Conservation (phyloP, 2,329 filamentous ascomycete genomes). For the Talaromyces verruculosus region DNA sequence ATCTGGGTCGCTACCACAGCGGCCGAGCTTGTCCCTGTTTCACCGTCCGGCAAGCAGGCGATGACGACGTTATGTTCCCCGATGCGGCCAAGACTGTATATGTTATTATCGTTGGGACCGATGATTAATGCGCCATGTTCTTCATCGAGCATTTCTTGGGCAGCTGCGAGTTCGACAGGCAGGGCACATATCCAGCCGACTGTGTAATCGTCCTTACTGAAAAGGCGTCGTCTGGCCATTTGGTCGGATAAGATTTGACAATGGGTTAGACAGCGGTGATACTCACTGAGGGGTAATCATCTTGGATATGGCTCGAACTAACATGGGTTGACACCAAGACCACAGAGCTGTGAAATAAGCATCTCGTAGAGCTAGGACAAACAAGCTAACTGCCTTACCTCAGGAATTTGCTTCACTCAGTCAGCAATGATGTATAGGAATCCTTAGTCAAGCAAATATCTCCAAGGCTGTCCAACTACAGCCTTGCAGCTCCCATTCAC, state of each 20-base stretch:
- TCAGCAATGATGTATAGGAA: background rate
- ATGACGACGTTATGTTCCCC: background rate
- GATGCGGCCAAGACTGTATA: background rate
- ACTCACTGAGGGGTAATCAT: background rate
- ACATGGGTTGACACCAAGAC: background rate
- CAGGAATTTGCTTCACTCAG: background rate
- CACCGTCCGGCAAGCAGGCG: background rate
- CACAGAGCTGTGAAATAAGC: background rate
- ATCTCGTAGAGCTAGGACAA: background rate
- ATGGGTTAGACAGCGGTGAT: background rate
- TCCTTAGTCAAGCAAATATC: background rate
- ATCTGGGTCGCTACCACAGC: background rate
- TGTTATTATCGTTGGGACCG: background rate
- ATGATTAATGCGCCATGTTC: background rate
- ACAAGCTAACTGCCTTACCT: background rate
- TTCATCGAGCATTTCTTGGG: background rate
- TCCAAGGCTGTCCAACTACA: background rate
- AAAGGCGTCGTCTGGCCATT: background rate
- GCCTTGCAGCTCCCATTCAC: background rate
- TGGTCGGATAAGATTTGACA: background rate
- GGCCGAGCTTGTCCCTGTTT: background rate
- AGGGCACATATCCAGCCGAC: background rate
- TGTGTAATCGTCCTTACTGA: background rate
- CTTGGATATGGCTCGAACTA: background rate
- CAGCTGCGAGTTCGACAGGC: background rate